A percentile compares a stretch with the other conserved stretches of the same genome.
phyloP scores from a whole-genome alignment of 1,284 basidiomycete species.

The Melampsora larici-populina region DNA sequence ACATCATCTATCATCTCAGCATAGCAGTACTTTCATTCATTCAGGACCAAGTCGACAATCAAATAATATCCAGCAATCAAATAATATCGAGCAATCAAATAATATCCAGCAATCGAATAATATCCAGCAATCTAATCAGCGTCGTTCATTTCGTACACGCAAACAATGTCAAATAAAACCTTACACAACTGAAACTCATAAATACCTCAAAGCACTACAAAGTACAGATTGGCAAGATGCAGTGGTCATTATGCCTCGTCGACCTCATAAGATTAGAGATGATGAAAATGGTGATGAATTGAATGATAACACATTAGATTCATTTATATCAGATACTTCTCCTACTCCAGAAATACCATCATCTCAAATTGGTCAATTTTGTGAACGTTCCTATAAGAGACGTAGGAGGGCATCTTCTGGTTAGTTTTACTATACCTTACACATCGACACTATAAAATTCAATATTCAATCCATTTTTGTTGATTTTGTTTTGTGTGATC shows the following conservation, averaged over 20 bases:
- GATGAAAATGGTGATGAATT: background rate
- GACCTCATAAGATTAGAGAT: background rate
- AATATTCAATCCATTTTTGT: background rate
- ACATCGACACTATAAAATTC: background rate
- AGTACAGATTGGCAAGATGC: constrained; percentile 7
- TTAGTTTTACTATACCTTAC: background rate
- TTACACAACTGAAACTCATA: background rate
- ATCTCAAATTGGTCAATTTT: background rate
- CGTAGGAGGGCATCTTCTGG: background rate
- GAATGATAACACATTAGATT: background rate
- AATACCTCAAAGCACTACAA: background rate
- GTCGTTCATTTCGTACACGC: background rate
- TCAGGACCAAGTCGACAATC: no score
- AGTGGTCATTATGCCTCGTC: background rate
- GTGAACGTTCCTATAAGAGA: background rate
- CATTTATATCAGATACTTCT: background rate
- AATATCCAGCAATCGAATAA: background rate
- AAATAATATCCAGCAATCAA: no score
- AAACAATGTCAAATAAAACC: background rate
- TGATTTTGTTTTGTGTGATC: background rate
- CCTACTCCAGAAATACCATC: background rate
- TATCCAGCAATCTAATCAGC: background rate
- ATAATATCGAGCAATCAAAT: no score
- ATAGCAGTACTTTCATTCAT: no score
- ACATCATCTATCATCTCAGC: no score